Evolutionary conservation across 2,329 filamentous ascomycete species (phyloP).

Genomic region (Chaetomium sp.): DNA sequence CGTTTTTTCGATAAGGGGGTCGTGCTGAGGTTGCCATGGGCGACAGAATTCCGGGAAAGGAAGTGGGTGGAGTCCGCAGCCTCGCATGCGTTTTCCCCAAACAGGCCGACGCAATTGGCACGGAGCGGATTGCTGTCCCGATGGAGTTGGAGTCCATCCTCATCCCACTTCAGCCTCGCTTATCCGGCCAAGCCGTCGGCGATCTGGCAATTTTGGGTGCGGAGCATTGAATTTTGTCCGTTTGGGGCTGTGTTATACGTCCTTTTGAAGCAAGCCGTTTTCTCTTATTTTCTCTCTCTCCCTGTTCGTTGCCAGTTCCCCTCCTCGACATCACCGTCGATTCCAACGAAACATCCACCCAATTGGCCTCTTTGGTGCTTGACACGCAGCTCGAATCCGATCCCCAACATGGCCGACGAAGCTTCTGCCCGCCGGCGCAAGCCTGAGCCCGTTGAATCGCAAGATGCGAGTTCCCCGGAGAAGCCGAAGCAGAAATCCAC

Average conservation of each 20-base stretch:
- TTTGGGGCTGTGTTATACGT: neutral
- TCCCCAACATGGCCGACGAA: conserved; percentile 16
- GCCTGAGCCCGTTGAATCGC: conserved; percentile 17
- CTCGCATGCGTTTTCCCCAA: conserved; percentile 3
- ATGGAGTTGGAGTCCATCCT: neutral
- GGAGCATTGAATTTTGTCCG: neutral
- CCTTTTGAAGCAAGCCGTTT: neutral
- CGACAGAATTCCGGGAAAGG: conserved; percentile 4
- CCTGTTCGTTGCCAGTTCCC: neutral
- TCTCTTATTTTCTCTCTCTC: neutral
- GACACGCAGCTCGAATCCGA: too few relatives aligned
- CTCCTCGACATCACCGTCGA: neutral
- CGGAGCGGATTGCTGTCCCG: conserved; percentile 6
- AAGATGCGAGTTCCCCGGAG: conserved; percentile 14
- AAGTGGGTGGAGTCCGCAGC: conserved; percentile 2
- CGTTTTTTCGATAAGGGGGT: neutral
- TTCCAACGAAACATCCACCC: neutral
- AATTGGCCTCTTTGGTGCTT: neutral
- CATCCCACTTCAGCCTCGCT: conserved; percentile 16
- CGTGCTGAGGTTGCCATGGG: conserved; percentile 14
- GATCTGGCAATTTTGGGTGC: conserved; percentile 16
- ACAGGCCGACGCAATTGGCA: conserved; percentile 14
- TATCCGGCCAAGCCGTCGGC: conserved; percentile 12
- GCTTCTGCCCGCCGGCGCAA: conserved; percentile 24
- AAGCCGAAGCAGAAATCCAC: conserved; percentile 23